Conservation (phyloP, 768 basidiomycete species). For the Clavulina sp. region DNA sequence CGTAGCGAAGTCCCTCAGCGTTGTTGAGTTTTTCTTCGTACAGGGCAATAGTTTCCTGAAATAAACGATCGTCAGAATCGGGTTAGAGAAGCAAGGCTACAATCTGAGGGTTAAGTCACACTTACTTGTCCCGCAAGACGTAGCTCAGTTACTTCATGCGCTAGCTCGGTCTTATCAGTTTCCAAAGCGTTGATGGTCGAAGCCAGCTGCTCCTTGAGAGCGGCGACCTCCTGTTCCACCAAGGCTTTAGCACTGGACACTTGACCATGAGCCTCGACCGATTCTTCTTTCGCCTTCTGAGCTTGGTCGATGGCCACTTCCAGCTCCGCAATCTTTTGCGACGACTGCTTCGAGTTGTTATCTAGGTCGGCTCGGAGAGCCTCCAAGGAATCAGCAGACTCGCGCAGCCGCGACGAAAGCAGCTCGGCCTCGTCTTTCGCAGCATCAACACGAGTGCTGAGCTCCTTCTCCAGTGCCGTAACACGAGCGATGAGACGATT, state of each 20-base stretch:
- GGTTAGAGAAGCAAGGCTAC: no score
- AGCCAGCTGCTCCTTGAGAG: constrained; percentile 32
- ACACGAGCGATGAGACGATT: constrained; percentile 36
- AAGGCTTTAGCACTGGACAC: no score
- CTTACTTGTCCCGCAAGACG: constrained; percentile 74
- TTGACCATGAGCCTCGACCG: constrained; percentile 4
- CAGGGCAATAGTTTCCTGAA: constrained; percentile 79
- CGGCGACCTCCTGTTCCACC: no score
- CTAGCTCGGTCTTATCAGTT: constrained; percentile 49
- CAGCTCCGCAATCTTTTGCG: no score
- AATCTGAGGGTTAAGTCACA: neutral
- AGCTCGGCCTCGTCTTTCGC: constrained; percentile 18
- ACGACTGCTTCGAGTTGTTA: no score
- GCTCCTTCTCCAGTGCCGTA: constrained; percentile 34
- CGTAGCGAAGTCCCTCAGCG: constrained; percentile 55
- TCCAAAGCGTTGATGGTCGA: constrained; percentile 28
- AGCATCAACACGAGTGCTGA: constrained; percentile 29
- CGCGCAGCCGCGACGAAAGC: constrained; percentile 11
- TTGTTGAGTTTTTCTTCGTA: constrained; percentile 78
- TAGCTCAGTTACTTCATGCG: constrained; percentile 63
- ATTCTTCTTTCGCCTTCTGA: constrained; percentile 1
- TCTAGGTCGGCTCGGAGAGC: constrained; percentile 5
- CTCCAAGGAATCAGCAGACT: constrained; percentile 13
- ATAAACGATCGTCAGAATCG: constrained; percentile 8
- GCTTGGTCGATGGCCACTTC: no score